Conservation (phyloP, 2,329 filamentous ascomycete species). For the Aspergillus tubingensis region DNA sequence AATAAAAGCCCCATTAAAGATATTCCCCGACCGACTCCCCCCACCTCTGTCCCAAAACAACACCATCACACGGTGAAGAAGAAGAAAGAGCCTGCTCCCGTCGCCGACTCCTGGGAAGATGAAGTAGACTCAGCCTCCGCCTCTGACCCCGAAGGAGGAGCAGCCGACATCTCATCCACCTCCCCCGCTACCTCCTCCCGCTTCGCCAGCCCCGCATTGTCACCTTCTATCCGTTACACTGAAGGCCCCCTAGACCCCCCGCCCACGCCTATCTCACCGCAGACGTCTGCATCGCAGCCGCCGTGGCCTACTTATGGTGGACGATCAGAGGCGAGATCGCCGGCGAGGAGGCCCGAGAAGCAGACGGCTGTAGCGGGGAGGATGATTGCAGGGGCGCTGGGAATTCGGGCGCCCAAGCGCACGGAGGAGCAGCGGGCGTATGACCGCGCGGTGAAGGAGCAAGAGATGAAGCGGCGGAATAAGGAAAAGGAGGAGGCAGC, state of each 20-base stretch:
- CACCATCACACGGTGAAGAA: constrained; percentile 20
- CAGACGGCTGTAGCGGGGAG: constrained; percentile 87
- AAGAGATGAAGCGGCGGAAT: constrained; percentile 76
- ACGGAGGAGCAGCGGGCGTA: constrained; percentile 90
- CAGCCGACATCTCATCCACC: not conserved
- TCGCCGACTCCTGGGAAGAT: constrained; percentile 78
- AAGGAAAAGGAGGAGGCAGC: constrained; percentile 69
- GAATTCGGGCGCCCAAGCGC: constrained; percentile 74
- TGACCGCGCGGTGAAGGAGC: constrained; percentile 77
- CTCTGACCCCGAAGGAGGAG: constrained; percentile 7
- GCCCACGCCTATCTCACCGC: constrained; percentile 66
- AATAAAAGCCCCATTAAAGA: constrained; percentile 33
- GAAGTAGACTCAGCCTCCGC: constrained; percentile 56
- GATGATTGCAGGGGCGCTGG: constrained; percentile 86
- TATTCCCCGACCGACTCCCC: constrained; percentile 24
- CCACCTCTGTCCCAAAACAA: constrained; percentile 9
- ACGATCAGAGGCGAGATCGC: constrained; percentile 16
- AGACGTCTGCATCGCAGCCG: constrained; percentile 30
- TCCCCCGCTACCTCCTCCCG: not conserved
- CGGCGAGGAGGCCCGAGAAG: constrained; percentile 71
- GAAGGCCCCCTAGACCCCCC: constrained; percentile 57
- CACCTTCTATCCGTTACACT: constrained; percentile 24
- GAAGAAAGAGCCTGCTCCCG: constrained; percentile 46
- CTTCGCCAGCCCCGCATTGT: not conserved
- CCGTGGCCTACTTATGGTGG: constrained; percentile 17